Conservation (phyloP, 352 stramenopile species). For the Globisporangium orthogonon region DNA sequence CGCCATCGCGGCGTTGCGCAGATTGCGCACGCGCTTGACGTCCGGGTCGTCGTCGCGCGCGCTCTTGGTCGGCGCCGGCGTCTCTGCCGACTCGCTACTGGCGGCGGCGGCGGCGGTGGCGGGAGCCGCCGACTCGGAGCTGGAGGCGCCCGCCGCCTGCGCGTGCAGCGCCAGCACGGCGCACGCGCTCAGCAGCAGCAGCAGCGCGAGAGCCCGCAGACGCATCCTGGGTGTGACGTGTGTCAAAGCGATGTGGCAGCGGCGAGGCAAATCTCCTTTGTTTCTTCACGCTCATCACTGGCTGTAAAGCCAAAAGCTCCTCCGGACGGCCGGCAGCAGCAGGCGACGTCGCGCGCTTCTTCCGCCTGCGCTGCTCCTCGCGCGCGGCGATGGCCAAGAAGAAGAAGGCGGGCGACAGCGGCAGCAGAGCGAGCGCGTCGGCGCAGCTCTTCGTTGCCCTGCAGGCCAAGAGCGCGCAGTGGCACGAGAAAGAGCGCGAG, state of each 20-base stretch:
- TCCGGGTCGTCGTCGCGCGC: constrained; percentile 33
- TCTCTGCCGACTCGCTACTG: background rate
- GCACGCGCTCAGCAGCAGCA: constrained; percentile 10
- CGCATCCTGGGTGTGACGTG: no score
- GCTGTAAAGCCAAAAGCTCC: no score
- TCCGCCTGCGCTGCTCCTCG: no score
- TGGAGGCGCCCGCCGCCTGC: constrained; percentile 6
- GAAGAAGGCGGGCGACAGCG: constrained; percentile 23
- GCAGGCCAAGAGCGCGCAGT: constrained; percentile 35
- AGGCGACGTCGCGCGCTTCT: no score
- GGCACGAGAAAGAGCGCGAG: constrained; percentile 59
- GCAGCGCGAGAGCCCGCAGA: background rate
- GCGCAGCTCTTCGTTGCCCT: constrained; percentile 31
- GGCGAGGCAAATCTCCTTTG: no score
- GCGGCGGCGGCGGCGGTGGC: no score
- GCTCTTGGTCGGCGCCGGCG: constrained; percentile 3
- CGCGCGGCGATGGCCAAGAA: constrained; percentile 29
- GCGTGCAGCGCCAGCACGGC: constrained; percentile 10
- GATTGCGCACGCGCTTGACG: constrained; percentile 52
- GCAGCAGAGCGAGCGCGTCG: constrained; percentile 1
- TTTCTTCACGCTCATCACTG: no score
- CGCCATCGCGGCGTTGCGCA: constrained; percentile 74
- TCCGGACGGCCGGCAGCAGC: no score
- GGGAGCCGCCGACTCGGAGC: background rate
- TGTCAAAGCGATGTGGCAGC: no score